Evolutionary conservation across 108 stramenopile genomes (phyloP).

Genomic region (Cylindrotheca fusiformis): DNA sequence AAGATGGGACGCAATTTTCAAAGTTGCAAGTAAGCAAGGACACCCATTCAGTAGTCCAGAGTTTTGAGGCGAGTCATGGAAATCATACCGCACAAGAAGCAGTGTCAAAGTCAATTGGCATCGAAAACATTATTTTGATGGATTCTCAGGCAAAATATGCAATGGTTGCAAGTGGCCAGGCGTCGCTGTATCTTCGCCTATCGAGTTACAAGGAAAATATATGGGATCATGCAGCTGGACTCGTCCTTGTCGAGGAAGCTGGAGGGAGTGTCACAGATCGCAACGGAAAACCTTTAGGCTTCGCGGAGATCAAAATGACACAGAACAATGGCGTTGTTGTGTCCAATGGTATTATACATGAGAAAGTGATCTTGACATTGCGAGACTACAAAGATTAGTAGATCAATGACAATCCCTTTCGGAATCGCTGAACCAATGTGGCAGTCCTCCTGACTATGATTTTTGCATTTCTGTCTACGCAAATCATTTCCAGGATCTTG

Average conservation of each 20-base stretch:
- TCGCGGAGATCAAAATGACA: background rate
- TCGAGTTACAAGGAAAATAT: constrained; percentile 11
- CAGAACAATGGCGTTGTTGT: constrained; percentile 1
- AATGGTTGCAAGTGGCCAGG: constrained; percentile 4
- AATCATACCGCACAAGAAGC: constrained; percentile 20
- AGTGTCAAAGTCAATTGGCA: constrained; percentile 9
- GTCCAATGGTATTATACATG: constrained; percentile 4
- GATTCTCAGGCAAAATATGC: constrained; percentile 76
- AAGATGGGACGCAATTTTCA: background rate
- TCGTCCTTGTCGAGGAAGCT: constrained; percentile 48
- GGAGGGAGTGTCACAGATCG: constrained; percentile 43
- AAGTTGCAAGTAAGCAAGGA: background rate
- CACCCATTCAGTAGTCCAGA: background rate
- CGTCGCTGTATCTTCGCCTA: constrained; percentile 7
- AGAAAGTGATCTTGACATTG: background rate
- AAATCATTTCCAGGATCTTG: no score
- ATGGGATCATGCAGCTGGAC: constrained; percentile 54
- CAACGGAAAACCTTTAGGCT: constrained; percentile 13
- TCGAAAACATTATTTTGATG: constrained; percentile 37
- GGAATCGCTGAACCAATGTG: no score
- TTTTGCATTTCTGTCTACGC: no score
- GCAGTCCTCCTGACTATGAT: no score
- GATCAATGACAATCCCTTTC: no score
- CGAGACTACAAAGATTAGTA: background rate
- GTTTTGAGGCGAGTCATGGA: constrained; percentile 25